Base-by-base conservation (phyloP, 2,329 filamentous ascomycete species). In the Claviceps sp. region DNA sequence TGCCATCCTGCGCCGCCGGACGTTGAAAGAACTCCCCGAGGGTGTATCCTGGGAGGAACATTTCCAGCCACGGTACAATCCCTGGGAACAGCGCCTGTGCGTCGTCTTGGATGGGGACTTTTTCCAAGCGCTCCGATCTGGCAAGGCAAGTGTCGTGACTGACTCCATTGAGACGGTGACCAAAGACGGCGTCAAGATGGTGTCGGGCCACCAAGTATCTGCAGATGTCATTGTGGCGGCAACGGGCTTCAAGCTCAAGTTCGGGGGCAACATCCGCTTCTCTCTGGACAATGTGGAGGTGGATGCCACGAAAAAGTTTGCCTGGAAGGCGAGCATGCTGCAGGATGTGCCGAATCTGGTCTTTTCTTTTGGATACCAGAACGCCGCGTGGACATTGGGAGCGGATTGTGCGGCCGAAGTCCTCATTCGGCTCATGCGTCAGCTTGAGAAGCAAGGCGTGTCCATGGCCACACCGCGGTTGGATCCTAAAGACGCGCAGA, bases 51-150 rank as follows among this genome's bases (percentile, higher is more conserved):
- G 68, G 54, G 71, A 78, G n/a, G 75, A 75, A 1, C 72, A 82
- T 59, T 80, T 81, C 65, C 67, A 68, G 20, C 77, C 77, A 0
- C 60, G 62, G 1, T 81, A 81, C 53, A 72, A 73, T 5, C 79
- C 78, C 0, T 82, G 83, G 81, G 75, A 86, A 51, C 85, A 88
- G 60, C 76, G 85, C 1, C 66, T 88, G 18, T 88, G 84, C 58
- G 68, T 82, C 34, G 76, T 60, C 1, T 62, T 66, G 18, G 66
- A 74, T 30, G 71, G 70, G 0, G 74, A 75, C 56, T 73, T 76
- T 51, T 77, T 69, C 55, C 52, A 60, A 5, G 65, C 68, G 0
- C 59, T 76, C 14, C 64, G 65, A 1, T 63, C 57, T 1, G 66
- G 67, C 24, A 72, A 65, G 44, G 68, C 60, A 13, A 60, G 64